These are phyloP conservation scores for Arxiozyma slooffiae DNA, from an alignment of 1,139 yeast genomes.

Conservation along the genomic window DNA sequence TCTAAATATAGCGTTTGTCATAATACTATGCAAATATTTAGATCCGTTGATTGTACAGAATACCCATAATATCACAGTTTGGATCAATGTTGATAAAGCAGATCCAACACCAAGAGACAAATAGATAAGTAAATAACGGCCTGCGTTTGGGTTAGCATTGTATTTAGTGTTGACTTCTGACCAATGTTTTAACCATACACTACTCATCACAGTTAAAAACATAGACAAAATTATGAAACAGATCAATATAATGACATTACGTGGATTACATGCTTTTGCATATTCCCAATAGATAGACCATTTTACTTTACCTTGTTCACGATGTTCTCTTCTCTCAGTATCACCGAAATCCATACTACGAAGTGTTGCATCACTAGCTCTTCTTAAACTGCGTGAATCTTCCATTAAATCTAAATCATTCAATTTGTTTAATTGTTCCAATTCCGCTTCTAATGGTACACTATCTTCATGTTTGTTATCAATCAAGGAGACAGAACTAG, in stretches of 20 bases:
- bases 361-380: conserved; percentile 61
- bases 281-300: conserved; percentile 79
- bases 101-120: conserved; percentile 64
- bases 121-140: conserved; percentile 64
- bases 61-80: conserved; percentile 67
- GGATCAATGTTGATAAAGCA: conserved; percentile 50
- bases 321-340: conserved; percentile 56
- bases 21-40: conserved; percentile 58
- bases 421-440: conserved; percentile 30
- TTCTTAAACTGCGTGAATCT: conserved; percentile 43
- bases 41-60: conserved; percentile 82
- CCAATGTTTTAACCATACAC: conserved; percentile 95
- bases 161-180: conserved; percentile 70
- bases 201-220: conserved; percentile 53
- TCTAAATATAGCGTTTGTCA: conserved; percentile 72
- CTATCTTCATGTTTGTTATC: conserved; percentile 17
- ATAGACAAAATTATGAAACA: conserved; percentile 45
- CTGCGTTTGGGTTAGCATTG: conserved; percentile 64
- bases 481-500: conserved; percentile 10
- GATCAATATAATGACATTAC: conserved; percentile 51
- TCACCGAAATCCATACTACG: conserved; percentile 36
- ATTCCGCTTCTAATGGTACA: conserved; percentile 28
- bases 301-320: conserved; percentile 89
- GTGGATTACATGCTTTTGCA: conserved; percentile 80
- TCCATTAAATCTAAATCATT: conserved; percentile 22